A percentile compares a stretch with the other conserved stretches of the same genome.
Evolutionary conservation across 768 basidiomycete genomes (phyloP).

Genomic region (Macrolepiota dolichaula): DNA sequence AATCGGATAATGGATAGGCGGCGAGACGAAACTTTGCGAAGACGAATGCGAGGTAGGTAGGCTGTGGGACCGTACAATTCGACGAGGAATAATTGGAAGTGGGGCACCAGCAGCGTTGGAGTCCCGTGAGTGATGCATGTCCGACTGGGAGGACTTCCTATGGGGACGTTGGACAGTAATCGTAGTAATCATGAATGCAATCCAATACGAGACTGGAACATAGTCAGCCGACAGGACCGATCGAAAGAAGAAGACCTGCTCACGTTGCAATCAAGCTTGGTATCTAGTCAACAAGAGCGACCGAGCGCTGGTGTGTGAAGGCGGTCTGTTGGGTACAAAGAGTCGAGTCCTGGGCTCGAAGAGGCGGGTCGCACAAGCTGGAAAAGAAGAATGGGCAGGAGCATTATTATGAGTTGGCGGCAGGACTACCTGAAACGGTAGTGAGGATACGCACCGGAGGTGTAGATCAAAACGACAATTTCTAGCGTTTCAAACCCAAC

Average conservation of each 20-base stretch:
- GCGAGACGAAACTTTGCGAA: not conserved
- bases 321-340: not conserved
- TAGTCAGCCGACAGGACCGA: slow-evolving; percentile 3
- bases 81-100: slow-evolving; percentile 63
- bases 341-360: not conserved
- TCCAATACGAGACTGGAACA: slow-evolving; percentile 8
- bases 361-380: slow-evolving; percentile 1
- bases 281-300: not conserved
- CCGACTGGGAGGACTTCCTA: slow-evolving; percentile 32
- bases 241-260: slow-evolving; percentile 8
- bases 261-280: not conserved
- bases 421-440: not conserved
- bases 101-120: slow-evolving; percentile 57
- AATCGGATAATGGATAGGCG: not conserved
- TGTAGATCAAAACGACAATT: not conserved
- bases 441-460: not conserved
- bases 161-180: slow-evolving; percentile 28
- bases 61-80: slow-evolving; percentile 30
- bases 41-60: slow-evolving; percentile 19
- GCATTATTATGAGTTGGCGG: not conserved
- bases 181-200: slow-evolving; percentile 39
- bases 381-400: not conserved
- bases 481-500: slow-evolving; percentile 1
- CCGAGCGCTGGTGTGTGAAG: not conserved
- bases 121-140: slow-evolving; percentile 30